phyloP scores from a whole-genome alignment of 495 filamentous ascomycete species.

The Ramalina intermedia region DNA sequence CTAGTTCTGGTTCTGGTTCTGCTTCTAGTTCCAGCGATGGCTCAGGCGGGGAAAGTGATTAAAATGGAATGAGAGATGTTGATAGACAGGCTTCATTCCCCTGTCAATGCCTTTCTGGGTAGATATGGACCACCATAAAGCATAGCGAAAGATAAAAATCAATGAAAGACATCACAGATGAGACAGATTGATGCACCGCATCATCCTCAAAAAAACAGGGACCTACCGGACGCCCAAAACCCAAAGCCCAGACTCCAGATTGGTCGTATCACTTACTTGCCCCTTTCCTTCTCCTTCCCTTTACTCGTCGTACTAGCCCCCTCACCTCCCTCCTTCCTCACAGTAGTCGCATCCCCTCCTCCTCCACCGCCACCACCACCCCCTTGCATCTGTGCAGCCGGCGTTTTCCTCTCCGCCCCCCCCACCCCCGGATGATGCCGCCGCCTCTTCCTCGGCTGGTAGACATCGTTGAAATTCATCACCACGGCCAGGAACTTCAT shows the following conservation, averaged over 20 bases:
- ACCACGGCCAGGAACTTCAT: constrained; percentile 91
- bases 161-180: too few species aligned
- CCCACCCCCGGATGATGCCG: constrained; percentile 17
- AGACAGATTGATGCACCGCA: too few species aligned
- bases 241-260: too few species aligned
- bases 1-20: neutral
- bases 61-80: too few species aligned
- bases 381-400: neutral
- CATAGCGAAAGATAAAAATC: too few species aligned
- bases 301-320: neutral
- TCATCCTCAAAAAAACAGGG: too few species aligned
- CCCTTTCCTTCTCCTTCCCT: neutral
- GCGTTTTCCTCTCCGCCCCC: constrained; percentile 10
- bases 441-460: constrained; percentile 55
- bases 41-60: too few species aligned
- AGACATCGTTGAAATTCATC: constrained; percentile 99
- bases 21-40: neutral
- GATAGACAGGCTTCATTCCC: too few species aligned
- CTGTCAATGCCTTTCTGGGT: too few species aligned
- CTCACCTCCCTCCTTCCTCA: neutral
- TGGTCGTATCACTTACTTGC: too few species aligned
- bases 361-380: neutral
- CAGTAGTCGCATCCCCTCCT: neutral
- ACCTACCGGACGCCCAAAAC: too few species aligned
- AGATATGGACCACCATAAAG: too few species aligned